Evolutionary conservation across 2,329 filamentous ascomycete genomes (phyloP), one percentile per base, ranked within the genome.

Genomic region (Aspergillus fumigatus): DNA sequence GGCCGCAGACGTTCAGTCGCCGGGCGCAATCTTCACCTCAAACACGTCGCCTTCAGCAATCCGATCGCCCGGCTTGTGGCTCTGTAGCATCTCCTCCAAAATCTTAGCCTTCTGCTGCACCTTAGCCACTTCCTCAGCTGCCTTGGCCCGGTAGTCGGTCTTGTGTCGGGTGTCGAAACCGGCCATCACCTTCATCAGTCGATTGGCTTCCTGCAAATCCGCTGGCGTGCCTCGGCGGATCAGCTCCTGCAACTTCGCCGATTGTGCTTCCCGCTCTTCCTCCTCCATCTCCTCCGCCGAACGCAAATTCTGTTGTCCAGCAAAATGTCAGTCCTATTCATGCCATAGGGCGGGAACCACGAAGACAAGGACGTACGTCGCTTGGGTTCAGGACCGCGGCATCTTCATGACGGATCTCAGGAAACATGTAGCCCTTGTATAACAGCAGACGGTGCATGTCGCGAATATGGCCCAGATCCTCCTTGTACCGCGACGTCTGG

Each of bases 271-370:
- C 56, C 85, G 85, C 72, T 99, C 94, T 75, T 99, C 94, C 68
- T 95, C 91, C 70, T 99, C 94, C 92, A 99, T 97, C 71, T 99
- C 94, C 69, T 99, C 94, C 25, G 90, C 92, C 0, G 93, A 97
- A 76, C 95, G 92, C 48, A 99, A 83, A 68, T 94, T 96, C 91
- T 96, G 23, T 47, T 26, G 11, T 70, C 9, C 51, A 25, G 23
- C 32, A 29, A 65, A 65, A 77, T 76, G 69, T 56, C 55, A 57
- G 40, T 29, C 8, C 11, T 8, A 19, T 5, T 54, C 10, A 17
- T 21, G 11, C 17, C 48, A 47, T 45, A 11, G 32, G 49, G 41
- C 41, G 45, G 53, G 17, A 54, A 50, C n/a, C 11, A 29, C 51
- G 29, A 27, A 32, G 57, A n/a, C 19, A 11, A 10, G 35, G 49